These are phyloP conservation scores for Sporothrix euskadiensis DNA, from an alignment of 2,329 filamentous ascomycete species.

Conservation along the genomic window DNA sequence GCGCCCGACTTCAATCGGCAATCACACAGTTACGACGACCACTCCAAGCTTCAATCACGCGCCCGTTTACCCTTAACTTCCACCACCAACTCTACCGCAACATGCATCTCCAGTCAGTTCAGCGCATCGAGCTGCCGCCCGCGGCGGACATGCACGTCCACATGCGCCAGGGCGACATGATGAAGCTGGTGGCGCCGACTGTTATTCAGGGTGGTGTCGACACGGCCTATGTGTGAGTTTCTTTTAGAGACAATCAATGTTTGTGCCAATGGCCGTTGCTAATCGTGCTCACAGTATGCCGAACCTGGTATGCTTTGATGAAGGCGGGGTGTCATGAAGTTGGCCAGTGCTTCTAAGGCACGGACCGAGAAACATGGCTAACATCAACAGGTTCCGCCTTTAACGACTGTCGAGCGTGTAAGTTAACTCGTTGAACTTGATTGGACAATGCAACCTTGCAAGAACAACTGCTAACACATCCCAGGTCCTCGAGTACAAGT, in stretches of 20 bases:
- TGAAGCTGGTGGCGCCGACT: constrained; percentile 55
- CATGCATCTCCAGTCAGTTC: constrained; percentile 38
- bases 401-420: constrained; percentile 30
- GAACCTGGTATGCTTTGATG: constrained; percentile 30
- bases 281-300: constrained; percentile 60
- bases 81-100: constrained; percentile 8
- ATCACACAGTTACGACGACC: background rate
- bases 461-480: constrained; percentile 30
- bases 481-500: constrained; percentile 66
- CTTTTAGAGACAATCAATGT: background rate
- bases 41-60: background rate
- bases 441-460: background rate
- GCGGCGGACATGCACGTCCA: constrained; percentile 72
- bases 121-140: constrained; percentile 56
- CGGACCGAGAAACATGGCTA: background rate
- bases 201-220: constrained; percentile 40
- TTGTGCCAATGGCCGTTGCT: constrained; percentile 47
- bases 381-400: constrained; percentile 31
- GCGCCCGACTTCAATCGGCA: background rate
- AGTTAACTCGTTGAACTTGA: background rate
- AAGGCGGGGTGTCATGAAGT: background rate
- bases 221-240: constrained; percentile 33
- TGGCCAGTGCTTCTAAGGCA: background rate
- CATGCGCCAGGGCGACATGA: constrained; percentile 66
- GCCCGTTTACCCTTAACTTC: background rate